Conservation (phyloP, 2,329 filamentous ascomycete genomes). For the Rachicladosporium sp. region DNA sequence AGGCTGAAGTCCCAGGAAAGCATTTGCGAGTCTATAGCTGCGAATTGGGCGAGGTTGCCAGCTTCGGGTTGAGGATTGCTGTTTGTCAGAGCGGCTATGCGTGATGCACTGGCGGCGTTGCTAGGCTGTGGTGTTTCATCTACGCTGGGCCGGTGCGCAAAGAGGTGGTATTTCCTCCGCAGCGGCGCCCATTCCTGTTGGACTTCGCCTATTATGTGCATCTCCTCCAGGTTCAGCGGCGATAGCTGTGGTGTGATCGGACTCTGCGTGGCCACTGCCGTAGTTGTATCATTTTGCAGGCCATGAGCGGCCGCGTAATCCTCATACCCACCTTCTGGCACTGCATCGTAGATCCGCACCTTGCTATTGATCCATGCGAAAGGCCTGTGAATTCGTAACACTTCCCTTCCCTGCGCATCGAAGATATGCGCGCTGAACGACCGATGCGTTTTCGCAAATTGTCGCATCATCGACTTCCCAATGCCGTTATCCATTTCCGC, state of each 20-base stretch:
- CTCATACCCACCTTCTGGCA: constrained; percentile 27
- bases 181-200: constrained; percentile 53
- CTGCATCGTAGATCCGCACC: constrained; percentile 44
- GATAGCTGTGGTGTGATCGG: constrained; percentile 31
- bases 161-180: constrained; percentile 52
- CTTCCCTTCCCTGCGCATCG: constrained; percentile 47
- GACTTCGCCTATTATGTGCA: constrained; percentile 52
- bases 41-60: constrained; percentile 46
- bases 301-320: constrained; percentile 22
- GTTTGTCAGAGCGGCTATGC: constrained; percentile 33
- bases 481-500: constrained; percentile 51
- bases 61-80: constrained; percentile 32
- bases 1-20: constrained; percentile 55
- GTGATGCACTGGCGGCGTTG: constrained; percentile 22
- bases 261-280: constrained; percentile 22
- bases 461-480: constrained; percentile 43
- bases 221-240: constrained; percentile 39
- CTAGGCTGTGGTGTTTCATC: constrained; percentile 27
- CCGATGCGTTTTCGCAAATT: constrained; percentile 50
- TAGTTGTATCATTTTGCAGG: constrained; percentile 32
- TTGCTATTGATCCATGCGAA: constrained; percentile 52
- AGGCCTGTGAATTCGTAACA: constrained; percentile 49
- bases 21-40: constrained; percentile 50
- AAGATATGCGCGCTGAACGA: constrained; percentile 56
- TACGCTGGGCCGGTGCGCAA: constrained; percentile 39